phyloP scores from a whole-genome alignment of 2,329 filamentous ascomycete genomes.

The Phialocephala sp. region DNA sequence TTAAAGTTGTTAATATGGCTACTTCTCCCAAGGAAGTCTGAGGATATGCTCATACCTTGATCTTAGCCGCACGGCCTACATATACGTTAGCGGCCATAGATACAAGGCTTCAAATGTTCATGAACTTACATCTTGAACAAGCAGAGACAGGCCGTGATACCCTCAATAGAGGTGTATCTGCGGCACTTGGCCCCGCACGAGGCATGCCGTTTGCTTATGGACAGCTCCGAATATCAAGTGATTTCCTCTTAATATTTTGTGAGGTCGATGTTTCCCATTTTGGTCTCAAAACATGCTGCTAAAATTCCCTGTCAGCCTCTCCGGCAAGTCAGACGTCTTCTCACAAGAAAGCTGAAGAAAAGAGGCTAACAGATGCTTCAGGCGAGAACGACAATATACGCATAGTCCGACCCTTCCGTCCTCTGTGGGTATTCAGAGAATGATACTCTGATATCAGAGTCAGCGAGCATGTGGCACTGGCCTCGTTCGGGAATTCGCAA shows the following conservation, averaged over 20 bases:
- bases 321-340: background rate
- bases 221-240: background rate
- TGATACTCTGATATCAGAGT: background rate
- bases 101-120: conserved; percentile 3
- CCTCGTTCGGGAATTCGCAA: background rate
- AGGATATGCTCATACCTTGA: conserved; percentile 65
- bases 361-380: background rate
- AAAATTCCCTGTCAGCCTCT: background rate
- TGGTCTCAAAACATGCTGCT: background rate
- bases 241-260: background rate
- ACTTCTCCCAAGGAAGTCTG: background rate
- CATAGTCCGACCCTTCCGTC: background rate
- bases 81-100: conserved; percentile 14
- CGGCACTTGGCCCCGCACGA: conserved; percentile 31
- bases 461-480: background rate
- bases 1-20: conserved; percentile 43
- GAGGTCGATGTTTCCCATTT: conserved; percentile 5
- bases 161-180: conserved; percentile 62
- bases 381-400: background rate
- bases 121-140: conserved; percentile 71
- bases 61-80: conserved; percentile 81
- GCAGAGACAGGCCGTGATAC: conserved; percentile 82
- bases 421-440: background rate
- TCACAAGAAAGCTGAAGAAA: background rate
- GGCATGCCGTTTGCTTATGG: conserved; percentile 13